Evolutionary conservation across 768 basidiomycete species (phyloP).

Genomic region (Tricholoma flavovirens): DNA sequence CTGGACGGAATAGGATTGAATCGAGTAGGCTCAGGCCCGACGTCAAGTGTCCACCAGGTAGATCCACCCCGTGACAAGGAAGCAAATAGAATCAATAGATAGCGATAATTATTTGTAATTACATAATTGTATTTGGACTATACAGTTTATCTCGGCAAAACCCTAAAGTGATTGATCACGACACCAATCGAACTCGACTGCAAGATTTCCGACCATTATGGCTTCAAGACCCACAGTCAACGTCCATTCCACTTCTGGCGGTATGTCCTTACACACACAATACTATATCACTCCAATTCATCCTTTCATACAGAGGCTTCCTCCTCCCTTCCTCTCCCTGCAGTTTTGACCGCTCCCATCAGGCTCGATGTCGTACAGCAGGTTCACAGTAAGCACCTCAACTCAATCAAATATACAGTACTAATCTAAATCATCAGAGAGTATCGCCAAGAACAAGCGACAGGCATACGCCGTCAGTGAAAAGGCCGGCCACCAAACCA

Average conservation of each 20-base stretch:
- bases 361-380: constrained; percentile 97
- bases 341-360: constrained; percentile 97
- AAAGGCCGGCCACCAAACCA: constrained; percentile 99
- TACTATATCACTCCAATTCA: constrained; percentile 8
- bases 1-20: not conserved
- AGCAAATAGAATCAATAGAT: not conserved
- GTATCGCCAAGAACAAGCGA: constrained; percentile 95
- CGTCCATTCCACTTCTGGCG: constrained; percentile 73
- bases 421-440: constrained; percentile 53
- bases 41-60: not conserved
- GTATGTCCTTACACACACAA: constrained; percentile 31
- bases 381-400: constrained; percentile 87
- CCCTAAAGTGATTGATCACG: constrained; percentile 27
- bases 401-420: not conserved
- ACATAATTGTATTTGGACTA: constrained; percentile 13
- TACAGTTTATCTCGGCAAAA: constrained; percentile 39
- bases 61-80: not conserved
- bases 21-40: not conserved
- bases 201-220: constrained; percentile 55
- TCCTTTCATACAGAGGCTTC: constrained; percentile 58
- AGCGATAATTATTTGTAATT: too few relatives aligned
- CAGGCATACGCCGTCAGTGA: constrained; percentile 96
- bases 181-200: constrained; percentile 27
- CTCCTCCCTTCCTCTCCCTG: constrained; percentile 85
- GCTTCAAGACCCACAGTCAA: constrained; percentile 90